A percentile compares a stretch with the other conserved stretches of the same genome.
These are phyloP conservation scores for Pneumocystis carinii DNA, from an alignment of 1,139 yeast genomes.

Conservation along the genomic window DNA sequence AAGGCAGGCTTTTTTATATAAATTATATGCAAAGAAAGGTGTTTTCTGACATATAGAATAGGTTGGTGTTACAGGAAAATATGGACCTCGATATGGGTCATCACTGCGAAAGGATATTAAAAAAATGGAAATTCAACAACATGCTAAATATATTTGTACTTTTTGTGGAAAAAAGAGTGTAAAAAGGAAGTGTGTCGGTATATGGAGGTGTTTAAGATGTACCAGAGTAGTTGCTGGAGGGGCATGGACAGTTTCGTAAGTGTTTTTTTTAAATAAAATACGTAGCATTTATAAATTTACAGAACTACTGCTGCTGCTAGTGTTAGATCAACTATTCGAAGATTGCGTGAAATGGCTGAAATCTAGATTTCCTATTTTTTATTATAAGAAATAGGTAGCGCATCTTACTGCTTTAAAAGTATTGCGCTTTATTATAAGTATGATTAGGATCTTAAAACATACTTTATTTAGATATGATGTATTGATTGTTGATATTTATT, in stretches of 20 bases:
- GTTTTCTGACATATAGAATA: neutral
- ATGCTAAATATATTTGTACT: constrained; percentile 96
- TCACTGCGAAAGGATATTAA: constrained; percentile 99
- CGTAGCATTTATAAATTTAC: constrained; percentile 1
- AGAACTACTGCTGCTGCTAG: constrained; percentile 98
- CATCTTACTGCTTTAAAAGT: neutral
- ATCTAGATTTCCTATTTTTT: constrained; percentile 40
- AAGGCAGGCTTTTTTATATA: neutral
- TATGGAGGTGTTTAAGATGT: constrained; percentile 96
- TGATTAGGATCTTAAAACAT: neutral
- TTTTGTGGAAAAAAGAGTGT: constrained; percentile 99
- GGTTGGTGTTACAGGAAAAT: neutral
- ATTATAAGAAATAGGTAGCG: constrained; percentile 7
- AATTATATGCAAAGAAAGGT: neutral
- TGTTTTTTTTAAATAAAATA: neutral
- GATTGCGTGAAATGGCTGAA: constrained; percentile 99
- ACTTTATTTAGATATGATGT: neutral
- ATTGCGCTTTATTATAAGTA: neutral
- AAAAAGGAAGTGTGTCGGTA: constrained; percentile 96
- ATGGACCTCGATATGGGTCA: constrained; percentile 40
- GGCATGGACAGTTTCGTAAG: constrained; percentile 85
- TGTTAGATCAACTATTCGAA: constrained; percentile 99
- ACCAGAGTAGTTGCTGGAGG: constrained; percentile 98
- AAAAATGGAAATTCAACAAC: constrained; percentile 90
- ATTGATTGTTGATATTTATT: neutral